These are phyloP conservation scores for Moesziomyces sp. DNA, from an alignment of 1,284 basidiomycete species.

Conservation along the genomic window DNA sequence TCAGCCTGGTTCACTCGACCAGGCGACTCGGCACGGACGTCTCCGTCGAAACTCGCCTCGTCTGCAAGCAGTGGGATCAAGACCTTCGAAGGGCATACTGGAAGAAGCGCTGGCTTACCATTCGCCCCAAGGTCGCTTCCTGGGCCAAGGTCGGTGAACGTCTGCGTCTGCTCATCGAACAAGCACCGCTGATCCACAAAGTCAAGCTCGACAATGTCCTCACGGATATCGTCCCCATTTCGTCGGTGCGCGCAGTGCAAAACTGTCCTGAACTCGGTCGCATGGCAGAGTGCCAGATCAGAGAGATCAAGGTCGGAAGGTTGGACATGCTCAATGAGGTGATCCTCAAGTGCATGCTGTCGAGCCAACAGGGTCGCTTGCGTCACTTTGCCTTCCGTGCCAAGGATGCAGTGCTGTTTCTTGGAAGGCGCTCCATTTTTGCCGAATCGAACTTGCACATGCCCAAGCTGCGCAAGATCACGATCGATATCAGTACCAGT, in stretches of 20 bases:
- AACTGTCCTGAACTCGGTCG: constrained; percentile 10
- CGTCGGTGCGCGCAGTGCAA: constrained; percentile 3
- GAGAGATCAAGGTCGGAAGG: constrained; percentile 8
- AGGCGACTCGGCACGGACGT: background rate
- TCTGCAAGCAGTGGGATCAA: constrained; percentile 17
- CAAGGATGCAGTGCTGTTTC: constrained; percentile 12
- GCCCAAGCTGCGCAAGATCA: constrained; percentile 12
- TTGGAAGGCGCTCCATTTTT: constrained; percentile 19
- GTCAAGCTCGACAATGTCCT: constrained; percentile 14
- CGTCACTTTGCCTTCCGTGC: constrained; percentile 20
- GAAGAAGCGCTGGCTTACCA: constrained; percentile 16
- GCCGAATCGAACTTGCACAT: background rate
- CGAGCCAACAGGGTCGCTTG: constrained; percentile 2
- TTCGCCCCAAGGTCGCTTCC: constrained; percentile 2
- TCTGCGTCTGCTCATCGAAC: background rate
- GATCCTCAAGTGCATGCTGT: constrained; percentile 17
- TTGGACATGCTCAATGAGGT: constrained; percentile 25
- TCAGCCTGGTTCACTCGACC: background rate
- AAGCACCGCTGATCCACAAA: constrained; percentile 11
- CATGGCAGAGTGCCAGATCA: background rate
- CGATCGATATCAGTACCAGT: constrained; percentile 16
- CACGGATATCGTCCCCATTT: constrained; percentile 17
- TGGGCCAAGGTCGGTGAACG: constrained; percentile 13
- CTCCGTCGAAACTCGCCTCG: constrained; percentile 13
- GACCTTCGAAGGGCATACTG: constrained; percentile 10